These are phyloP conservation scores for Calonectria pauciramosa DNA, from an alignment of 2,329 filamentous ascomycete species.

Conservation along the genomic window DNA sequence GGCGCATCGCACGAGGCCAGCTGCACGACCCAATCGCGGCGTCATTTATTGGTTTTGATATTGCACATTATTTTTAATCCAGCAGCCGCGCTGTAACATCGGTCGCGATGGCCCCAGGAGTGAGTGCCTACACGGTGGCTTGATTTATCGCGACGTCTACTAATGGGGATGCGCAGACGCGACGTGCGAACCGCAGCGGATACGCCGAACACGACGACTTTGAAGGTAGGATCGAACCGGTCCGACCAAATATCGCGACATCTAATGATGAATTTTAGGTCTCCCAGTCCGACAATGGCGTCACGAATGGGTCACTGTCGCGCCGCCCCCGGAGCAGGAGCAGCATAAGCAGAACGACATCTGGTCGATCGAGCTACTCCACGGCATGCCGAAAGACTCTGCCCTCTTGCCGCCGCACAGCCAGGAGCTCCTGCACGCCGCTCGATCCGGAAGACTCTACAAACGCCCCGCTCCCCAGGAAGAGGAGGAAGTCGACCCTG, in stretches of 20 bases:
- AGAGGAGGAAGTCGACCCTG: slow-evolving; percentile 69
- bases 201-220: slow-evolving; percentile 74
- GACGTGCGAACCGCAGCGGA: slow-evolving; percentile 68
- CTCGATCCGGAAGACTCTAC: slow-evolving; percentile 81
- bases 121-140: slow-evolving; percentile 44
- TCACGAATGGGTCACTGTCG: slow-evolving; percentile 76
- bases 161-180: slow-evolving; percentile 58
- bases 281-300: slow-evolving; percentile 94
- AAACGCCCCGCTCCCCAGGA: slow-evolving; percentile 77
- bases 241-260: background rate
- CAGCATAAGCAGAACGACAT: slow-evolving; percentile 73
- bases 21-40: slow-evolving; percentile 25
- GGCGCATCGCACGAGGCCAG: slow-evolving; percentile 26
- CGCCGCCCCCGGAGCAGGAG: slow-evolving; percentile 75
- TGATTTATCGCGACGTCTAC: slow-evolving; percentile 23
- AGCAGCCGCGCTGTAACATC: slow-evolving; percentile 1
- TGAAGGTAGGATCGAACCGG: slow-evolving; percentile 59
- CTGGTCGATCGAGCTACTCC: slow-evolving; percentile 82
- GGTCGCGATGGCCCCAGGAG: slow-evolving; percentile 56
- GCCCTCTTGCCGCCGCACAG: slow-evolving; percentile 83
- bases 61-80: slow-evolving; percentile 3
- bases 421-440: slow-evolving; percentile 85
- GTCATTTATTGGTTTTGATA: background rate
- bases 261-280: slow-evolving; percentile 64
- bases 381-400: slow-evolving; percentile 88